phyloP scores from a whole-genome alignment of 2,329 filamentous ascomycete genomes.

The Claviceps sp. region DNA sequence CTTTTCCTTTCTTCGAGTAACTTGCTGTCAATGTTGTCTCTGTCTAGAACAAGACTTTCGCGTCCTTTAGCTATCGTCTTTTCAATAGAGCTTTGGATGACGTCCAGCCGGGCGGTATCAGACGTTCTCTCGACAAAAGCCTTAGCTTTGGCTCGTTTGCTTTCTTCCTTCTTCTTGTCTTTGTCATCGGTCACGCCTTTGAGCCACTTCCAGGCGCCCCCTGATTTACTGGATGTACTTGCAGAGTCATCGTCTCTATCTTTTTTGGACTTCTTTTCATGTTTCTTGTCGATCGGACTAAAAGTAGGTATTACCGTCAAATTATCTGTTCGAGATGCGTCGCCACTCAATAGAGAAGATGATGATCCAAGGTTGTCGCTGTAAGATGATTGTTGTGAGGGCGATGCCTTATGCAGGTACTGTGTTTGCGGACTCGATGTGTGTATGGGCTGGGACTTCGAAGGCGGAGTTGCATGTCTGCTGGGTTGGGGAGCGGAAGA shows the following conservation, averaged over 20 bases:
- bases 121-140: slow-evolving; percentile 43
- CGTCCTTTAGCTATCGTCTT: slow-evolving; percentile 49
- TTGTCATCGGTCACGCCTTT: slow-evolving; percentile 62
- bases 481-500: slow-evolving; percentile 19
- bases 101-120: slow-evolving; percentile 72
- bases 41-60: slow-evolving; percentile 74
- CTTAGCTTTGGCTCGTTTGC: slow-evolving; percentile 55
- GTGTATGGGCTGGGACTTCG: not conserved
- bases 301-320: slow-evolving; percentile 71
- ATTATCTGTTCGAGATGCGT: slow-evolving; percentile 55
- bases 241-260: slow-evolving; percentile 52
- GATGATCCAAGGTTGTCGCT: slow-evolving; percentile 23
- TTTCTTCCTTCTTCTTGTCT: slow-evolving; percentile 44
- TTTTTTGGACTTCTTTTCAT: slow-evolving; percentile 63
- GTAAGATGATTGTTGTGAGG: slow-evolving; percentile 10
- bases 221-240: slow-evolving; percentile 56
- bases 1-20: slow-evolving; percentile 75
- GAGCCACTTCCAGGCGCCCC: slow-evolving; percentile 57
- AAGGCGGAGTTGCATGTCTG: slow-evolving; percentile 2
- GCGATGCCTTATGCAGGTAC: slow-evolving; percentile 4
- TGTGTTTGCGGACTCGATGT: slow-evolving; percentile 6
- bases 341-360: slow-evolving; percentile 56
- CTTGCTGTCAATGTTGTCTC: slow-evolving; percentile 57
- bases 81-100: slow-evolving; percentile 80
- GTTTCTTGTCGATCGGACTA: slow-evolving; percentile 54